Evolutionary conservation across 257 asterid genomes (phyloP), one percentile per base, ranked within the genome.

Genomic region (Solanum sejunctum): DNA sequence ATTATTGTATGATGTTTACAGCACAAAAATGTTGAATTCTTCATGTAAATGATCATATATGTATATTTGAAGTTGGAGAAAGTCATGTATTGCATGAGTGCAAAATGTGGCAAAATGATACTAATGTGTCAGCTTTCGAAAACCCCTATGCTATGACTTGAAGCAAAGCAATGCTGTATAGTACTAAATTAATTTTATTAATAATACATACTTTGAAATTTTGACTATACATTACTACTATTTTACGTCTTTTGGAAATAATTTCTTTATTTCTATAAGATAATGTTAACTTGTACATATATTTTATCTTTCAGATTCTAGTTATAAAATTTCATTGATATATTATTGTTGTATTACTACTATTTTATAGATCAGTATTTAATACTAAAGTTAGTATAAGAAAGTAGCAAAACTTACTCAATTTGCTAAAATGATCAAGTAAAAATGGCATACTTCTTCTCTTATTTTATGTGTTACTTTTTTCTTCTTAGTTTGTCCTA

Each of bases 31-130:
- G 26, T 26, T 77, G 82, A 51, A 51, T 23, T 75, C 45, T 75
- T 49, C 9, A 16, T 26, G 45, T 60, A 57, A 6, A 60, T 57
- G 84, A 64, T 81, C 1, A 41, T 10, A 41, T 10, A 43, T 7
- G 13, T 58, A 36, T 5, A 41, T 8, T 60, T n/a, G 57, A 86
- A 63, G 67, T 75, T 32, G 85, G 45, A 61, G 58, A 56, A 10
- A 70, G 26, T 55, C 60, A 77, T 28, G 32, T 41, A 16, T 21
- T 49, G 45, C 75, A 83, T 77, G 89, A 86, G 88, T 86, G 88
- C 52, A 84, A 84, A 86, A 63, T 86, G 86, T 86, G 87, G 82
- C 63, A 86, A 86, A 88, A 82, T 82, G 77, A 82, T 82, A 21
- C 32, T 78, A 84, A 32, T 75, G 32, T 83, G 87, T 82, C 88